Evolutionary conservation across 2,329 filamentous ascomycete genomes (phyloP).

Genomic region (Daldinia sp.): DNA sequence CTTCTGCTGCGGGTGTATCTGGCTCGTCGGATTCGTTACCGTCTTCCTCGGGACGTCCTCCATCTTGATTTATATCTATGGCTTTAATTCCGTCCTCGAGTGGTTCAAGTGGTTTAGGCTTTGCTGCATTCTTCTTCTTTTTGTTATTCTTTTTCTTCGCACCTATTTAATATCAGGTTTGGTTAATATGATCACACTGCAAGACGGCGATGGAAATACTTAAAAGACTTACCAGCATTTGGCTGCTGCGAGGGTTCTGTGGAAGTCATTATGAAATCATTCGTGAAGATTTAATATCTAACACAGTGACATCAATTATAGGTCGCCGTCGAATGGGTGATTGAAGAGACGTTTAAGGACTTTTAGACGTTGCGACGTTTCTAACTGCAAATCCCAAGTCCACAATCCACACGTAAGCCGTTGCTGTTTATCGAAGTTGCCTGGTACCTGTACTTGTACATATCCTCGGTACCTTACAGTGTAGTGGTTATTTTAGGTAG

Average conservation of each 20-base stretch:
- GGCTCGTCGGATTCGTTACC: conserved; percentile 60
- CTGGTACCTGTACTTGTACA: conserved; percentile 39
- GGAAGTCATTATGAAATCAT: conserved; percentile 50
- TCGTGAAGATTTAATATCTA: conserved; percentile 29
- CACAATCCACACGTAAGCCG: conserved; percentile 44
- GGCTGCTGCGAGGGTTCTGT: conserved; percentile 49
- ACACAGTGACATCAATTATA: conserved; percentile 29
- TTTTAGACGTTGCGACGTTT: conserved; percentile 32
- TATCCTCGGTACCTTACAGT: conserved; percentile 6
- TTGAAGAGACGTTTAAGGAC: conserved; percentile 17
- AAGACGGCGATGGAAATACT: conserved; percentile 31
- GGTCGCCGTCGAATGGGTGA: conserved; percentile 18
- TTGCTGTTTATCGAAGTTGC: conserved; percentile 28
- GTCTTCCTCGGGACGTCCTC: conserved; percentile 46
- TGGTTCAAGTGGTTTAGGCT: conserved; percentile 58
- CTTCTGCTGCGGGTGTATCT: conserved; percentile 53
- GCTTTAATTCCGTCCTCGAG: conserved; percentile 50
- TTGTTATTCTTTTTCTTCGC: conserved; percentile 70
- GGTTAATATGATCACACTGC: conserved; percentile 35
- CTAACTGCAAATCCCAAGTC: conserved; percentile 10
- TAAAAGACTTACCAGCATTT: conserved; percentile 45
- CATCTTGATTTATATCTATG: conserved; percentile 46
- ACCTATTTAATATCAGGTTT: conserved; percentile 51
- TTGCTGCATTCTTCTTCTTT: conserved; percentile 69
- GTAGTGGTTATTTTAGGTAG: conserved; percentile 33